Percentiles rank a stretch among this genome's conserved stretches.
These are phyloP conservation scores for Pyrenophora teres DNA, from an alignment of 2,329 filamentous ascomycete species.

Conservation along the genomic window DNA sequence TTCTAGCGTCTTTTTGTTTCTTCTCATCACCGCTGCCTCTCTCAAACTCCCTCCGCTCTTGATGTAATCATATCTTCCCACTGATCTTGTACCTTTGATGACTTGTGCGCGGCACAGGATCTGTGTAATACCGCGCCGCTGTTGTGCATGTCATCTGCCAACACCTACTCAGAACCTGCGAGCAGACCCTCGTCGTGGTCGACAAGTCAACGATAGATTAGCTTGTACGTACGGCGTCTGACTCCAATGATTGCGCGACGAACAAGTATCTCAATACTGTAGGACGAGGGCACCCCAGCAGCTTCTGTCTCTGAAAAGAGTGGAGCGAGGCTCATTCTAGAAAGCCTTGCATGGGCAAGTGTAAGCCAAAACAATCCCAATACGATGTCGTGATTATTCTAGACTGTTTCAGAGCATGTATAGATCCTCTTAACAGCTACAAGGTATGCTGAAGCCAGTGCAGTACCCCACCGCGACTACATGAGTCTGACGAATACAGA, in stretches of 20 bases:
- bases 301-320: background rate
- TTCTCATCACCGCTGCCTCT: slow-evolving; percentile 3
- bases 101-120: background rate
- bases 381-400: background rate
- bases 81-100: background rate
- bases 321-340: background rate
- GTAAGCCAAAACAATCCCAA: background rate
- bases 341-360: background rate
- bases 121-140: background rate
- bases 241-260: background rate
- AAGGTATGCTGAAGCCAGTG: background rate
- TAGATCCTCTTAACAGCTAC: background rate
- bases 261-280: background rate
- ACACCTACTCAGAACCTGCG: background rate
- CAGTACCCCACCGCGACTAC: background rate
- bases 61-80: background rate
- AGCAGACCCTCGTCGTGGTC: background rate
- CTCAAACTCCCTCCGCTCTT: background rate
- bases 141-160: slow-evolving; percentile 1
- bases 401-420: background rate
- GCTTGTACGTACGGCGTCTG: background rate
- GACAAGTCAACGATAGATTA: background rate
- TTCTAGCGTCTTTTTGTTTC: slow-evolving; percentile 5
- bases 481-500: background rate
- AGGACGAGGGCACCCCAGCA: no score